Evolutionary conservation across 495 filamentous ascomycete species (phyloP), one percentile per base, ranked within the genome.

Genomic region (Aspergillus steynii): DNA sequence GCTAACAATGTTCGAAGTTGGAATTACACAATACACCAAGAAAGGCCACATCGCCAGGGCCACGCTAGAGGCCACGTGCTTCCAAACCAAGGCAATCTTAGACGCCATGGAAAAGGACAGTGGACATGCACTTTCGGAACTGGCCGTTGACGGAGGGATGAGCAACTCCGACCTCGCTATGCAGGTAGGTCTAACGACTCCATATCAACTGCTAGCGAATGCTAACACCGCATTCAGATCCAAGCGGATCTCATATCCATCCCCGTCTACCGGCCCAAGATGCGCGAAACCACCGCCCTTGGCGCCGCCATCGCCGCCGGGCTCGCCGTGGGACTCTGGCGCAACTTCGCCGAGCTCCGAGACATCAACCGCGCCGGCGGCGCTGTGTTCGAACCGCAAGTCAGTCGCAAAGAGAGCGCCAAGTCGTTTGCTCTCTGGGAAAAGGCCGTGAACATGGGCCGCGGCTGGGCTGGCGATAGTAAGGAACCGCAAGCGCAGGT

Each of bases 301-400:
- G 94, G 94, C 25, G 92, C 93, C 25, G 94, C 94, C 26, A 95
- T 98, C 58, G 94, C 93, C n/a, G 94, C 94, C 32, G 94, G 94
- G 8, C 87, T 97, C 45, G 94, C 93, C 0, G 85, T 88, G 2
- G 89, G 85, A 50, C 81, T 95, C 53, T 98, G 94, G 93, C 82
- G 84, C 53, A 84, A 86, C 57, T 86, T 96, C 63, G 85, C 88
- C 32, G 92, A 97, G 64, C 80, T 98, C 50, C 85, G 84, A 61
- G 80, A 88, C 60, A 88, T 97, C 65, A 95, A 93, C 64, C 83
- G 83, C 48, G 81, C 82, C 32, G 90, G 88, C 28, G 86, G 91
- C 15, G 86, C 80, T 14, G 83, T 89, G 26, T 97, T 97, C 73
- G 74, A 81, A 62, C 92, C 93, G 0, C 71, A 82, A 46, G 82